Conservation (phyloP, 2,329 filamentous ascomycete species). For the Beauveria medogensis region DNA sequence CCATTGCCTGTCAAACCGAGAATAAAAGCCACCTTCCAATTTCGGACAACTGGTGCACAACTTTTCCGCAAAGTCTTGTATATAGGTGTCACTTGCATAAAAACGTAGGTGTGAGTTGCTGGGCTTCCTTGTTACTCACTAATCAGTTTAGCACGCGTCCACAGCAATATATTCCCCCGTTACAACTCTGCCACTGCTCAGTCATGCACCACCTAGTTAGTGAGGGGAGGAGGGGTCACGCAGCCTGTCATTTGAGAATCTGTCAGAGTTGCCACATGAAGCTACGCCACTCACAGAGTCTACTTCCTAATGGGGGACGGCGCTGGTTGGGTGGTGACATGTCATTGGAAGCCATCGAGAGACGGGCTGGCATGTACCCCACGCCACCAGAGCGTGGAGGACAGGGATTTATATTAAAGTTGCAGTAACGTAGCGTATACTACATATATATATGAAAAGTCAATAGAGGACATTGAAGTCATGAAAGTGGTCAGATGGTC, state of each 20-base stretch:
- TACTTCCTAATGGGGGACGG: constrained; percentile 6
- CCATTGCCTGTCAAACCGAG: not conserved
- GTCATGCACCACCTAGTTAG: not conserved
- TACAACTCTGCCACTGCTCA: not conserved
- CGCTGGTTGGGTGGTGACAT: not conserved
- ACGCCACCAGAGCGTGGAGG: not conserved
- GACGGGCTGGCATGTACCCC: not conserved
- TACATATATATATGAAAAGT: not conserved
- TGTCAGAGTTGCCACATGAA: not conserved
- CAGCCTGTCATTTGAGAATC: not conserved
- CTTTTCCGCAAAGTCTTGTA: not conserved
- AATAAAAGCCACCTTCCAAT: constrained; percentile 5
- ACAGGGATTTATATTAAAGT: constrained; percentile 4
- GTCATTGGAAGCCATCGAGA: not conserved
- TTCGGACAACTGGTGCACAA: not conserved
- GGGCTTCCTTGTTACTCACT: not conserved
- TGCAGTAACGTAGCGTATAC: constrained; percentile 8
- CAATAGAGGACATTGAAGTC: not conserved
- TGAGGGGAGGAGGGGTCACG: not conserved
- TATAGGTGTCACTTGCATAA: not conserved
- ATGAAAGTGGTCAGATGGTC: not conserved
- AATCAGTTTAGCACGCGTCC: not conserved
- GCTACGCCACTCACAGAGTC: not conserved
- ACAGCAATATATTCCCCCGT: not conserved
- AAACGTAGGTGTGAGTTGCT: not conserved